Evolutionary conservation across 2,329 filamentous ascomycete species (phyloP), one percentile per base, ranked within the genome.

Genomic region (Exophiala spinifera): DNA sequence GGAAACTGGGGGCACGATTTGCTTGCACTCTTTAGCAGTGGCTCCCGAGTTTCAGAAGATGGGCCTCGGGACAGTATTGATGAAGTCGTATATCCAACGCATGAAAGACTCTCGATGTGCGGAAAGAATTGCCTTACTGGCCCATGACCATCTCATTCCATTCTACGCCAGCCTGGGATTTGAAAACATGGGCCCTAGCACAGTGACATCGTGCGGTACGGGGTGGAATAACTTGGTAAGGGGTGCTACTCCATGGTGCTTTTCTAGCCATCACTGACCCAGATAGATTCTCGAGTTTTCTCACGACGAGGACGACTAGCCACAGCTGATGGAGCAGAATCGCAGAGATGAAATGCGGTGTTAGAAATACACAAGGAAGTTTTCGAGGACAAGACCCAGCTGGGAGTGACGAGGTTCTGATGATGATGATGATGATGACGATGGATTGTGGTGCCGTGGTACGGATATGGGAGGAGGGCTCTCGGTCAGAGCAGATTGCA

Each of bases 111-210:
- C 86, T 1, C 84, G 79, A 1, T 79, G 89, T 45, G 88, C 84
- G 2, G 84, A 91, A 63, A 80, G 86, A 33, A 80, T 94, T 60
- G 85, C 87, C 1, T 75, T 96, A 39, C 84, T 96, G 63, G 87
- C 89, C 49, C 85, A 89, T 66, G 85, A 90, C 56, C 80, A 85
- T 53, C 76, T 92, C 34, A 76, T 92, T 21, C 74, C 75, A 1
- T 96, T 88, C 69, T 96, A 95, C 68, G 80, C 86, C 67, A 79
- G 79, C n/a, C 79, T 89, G 62, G 84, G 89, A 0, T 96, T 94
- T 68, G 75, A 75, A 61, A 82, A 86, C 62, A 71, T 78, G 25
- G 89, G 91, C 0, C 74, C 78, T 46, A 94, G 89, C 69, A 74
- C 81, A 56, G 86, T 83, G 47, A 76, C 81, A 54, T 91, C 90